Percentiles rank a stretch among this genome's conserved stretches.
phyloP scores from a whole-genome alignment of 768 basidiomycete genomes.

The Psilocybe cyanescens region DNA sequence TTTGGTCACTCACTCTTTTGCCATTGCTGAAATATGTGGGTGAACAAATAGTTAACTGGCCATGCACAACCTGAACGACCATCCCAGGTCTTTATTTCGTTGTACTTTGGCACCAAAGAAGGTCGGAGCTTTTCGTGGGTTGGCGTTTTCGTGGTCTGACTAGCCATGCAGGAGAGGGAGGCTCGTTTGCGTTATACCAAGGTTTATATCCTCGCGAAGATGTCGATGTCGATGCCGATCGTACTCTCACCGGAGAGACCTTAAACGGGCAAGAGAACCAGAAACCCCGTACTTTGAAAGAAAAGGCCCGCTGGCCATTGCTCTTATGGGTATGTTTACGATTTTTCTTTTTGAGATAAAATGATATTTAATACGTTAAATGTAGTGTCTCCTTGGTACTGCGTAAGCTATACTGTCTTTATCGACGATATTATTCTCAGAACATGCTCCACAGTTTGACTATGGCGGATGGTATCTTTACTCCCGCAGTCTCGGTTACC shows the following conservation, averaged over 20 bases:
- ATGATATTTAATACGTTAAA: neutral
- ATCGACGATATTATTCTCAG: neutral
- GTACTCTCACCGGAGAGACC: slow-evolving; percentile 55
- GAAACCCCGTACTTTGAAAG: slow-evolving; percentile 27
- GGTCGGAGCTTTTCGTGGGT: slow-evolving; percentile 32
- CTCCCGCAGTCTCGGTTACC: slow-evolving; percentile 71
- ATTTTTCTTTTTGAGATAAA: neutral
- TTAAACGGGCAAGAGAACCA: slow-evolving; percentile 15
- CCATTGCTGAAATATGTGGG: slow-evolving; percentile 69
- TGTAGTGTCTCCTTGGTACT: slow-evolving; percentile 64
- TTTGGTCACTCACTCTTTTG: slow-evolving; percentile 66
- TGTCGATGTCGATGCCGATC: slow-evolving; percentile 49
- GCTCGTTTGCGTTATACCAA: slow-evolving; percentile 66
- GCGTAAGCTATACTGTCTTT: slow-evolving; percentile 28
- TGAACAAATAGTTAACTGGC: neutral
- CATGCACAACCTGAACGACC: neutral
- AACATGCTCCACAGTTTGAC: slow-evolving; percentile 43
- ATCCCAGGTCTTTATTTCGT: slow-evolving; percentile 49
- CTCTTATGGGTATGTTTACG: slow-evolving; percentile 52
- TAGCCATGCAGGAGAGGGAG: slow-evolving; percentile 58
- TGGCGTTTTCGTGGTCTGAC: slow-evolving; percentile 7
- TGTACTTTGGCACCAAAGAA: slow-evolving; percentile 45
- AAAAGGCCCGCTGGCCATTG: slow-evolving; percentile 49
- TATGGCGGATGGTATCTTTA: slow-evolving; percentile 70
- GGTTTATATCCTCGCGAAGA: slow-evolving; percentile 57